Base-by-base conservation (phyloP, 1,139 yeast species). In the Hyphopichia wangnamkhiaoensis region DNA sequence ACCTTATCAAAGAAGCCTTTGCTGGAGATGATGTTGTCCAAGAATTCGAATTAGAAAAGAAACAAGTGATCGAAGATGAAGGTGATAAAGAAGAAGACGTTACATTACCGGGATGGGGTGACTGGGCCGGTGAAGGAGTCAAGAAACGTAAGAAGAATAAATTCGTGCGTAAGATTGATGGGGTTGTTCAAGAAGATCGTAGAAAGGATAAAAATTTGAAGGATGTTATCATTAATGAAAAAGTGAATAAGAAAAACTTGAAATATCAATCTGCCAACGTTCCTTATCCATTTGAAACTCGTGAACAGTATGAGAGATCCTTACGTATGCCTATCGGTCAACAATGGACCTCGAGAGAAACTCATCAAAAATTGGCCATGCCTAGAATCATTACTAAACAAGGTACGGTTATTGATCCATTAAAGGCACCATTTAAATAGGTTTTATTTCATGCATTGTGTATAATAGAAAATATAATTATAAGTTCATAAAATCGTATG, bases 241-340 rank as follows among this genome's bases (percentile, higher is more conserved):
- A 78, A 53, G 80, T 83, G 31, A 87, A 86, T 64, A 90, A 91
- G 68, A 87, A 85, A 75, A 84, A 82, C 55, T 68, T 80, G 58
- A 88, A 88, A 61, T 91, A 88, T 64, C 91, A 84, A 59, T 85
- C 96, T 3, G 76, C 83, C 35, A 80, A 83, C 19, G 96, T 93
- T 37, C 98, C 98, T 23, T 91, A 83, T 76, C 98, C 97, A 41
- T 93, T 77, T 61, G 97, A 93, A 64, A 84, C 84, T 44, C 76
- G 84, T 56, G 98, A 90, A 59, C 98, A 93, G 65, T 94, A 93
- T 61, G 98, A 93, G 63, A 79, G 96, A 58, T 83, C 95, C 3
- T 71, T 93, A 54, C 79, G 96, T 58, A 85, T 90, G 90, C 98
- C 98, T n/a, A 71, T 93, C 45, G 98, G 98, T 24, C 95, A 88